Conservation (phyloP, 345 rosid species). For the Eucalyptus cloeziana region DNA sequence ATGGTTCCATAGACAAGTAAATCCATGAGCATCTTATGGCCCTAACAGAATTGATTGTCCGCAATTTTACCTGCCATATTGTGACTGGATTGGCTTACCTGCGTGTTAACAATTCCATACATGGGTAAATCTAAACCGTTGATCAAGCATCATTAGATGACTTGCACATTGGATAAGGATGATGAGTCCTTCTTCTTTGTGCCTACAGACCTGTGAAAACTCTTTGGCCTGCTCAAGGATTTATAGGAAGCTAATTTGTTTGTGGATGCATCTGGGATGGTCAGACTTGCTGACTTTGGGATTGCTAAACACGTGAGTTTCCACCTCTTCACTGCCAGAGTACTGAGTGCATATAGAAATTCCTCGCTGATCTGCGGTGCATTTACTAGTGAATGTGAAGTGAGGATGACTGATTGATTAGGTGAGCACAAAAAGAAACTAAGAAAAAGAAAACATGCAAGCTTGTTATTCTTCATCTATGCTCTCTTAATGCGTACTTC, state of each 20-base stretch:
- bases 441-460: neutral
- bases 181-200: neutral
- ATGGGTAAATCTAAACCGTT: neutral
- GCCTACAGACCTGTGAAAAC: neutral
- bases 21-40: neutral
- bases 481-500: neutral
- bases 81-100: slow-evolving; percentile 1
- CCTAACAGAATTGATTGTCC: neutral
- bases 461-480: neutral
- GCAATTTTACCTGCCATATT: neutral
- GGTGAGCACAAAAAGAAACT: neutral
- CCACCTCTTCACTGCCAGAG: neutral
- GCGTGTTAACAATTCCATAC: neutral
- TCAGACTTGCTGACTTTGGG: slow-evolving; percentile 90
- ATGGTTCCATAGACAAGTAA: rapidly evolving
- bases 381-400: neutral
- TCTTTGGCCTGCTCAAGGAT: slow-evolving; percentile 19
- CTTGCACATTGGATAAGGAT: neutral
- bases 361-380: neutral
- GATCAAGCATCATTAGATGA: neutral
- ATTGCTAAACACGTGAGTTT: slow-evolving; percentile 85
- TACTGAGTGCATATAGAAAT: too few species aligned
- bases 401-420: neutral
- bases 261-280: slow-evolving; percentile 84
- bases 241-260: slow-evolving; percentile 93